Percentiles rank a stretch among this genome's conserved stretches.
Conservation (phyloP, 345 rosid genomes). For the Carallia pectinifolia region DNA sequence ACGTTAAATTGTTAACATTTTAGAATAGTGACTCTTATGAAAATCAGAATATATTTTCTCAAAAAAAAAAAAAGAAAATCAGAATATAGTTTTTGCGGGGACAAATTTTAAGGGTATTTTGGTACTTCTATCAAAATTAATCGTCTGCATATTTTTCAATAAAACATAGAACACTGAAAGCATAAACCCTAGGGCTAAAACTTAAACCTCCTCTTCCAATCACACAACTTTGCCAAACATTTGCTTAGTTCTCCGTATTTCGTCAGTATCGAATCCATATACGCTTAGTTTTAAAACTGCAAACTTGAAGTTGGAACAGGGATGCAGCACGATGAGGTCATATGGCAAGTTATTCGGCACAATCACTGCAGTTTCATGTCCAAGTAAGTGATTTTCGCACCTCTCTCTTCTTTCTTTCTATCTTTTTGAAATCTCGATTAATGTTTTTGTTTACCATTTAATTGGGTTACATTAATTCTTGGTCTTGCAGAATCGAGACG, state of each 20-base stretch:
- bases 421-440: neutral
- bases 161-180: no score
- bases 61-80: no score
- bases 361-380: constrained; percentile 97
- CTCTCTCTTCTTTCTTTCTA: neutral
- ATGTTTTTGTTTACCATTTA: neutral
- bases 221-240: no score
- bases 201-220: no score
- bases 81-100: no score
- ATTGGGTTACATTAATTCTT: neutral
- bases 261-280: neutral
- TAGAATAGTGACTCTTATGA: no score
- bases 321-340: constrained; percentile 98
- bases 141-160: no score
- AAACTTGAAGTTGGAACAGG: constrained; percentile 5
- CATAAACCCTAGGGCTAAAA: no score
- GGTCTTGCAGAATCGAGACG: constrained; percentile 61
- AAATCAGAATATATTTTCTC: no score
- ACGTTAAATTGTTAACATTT: no score
- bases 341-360: constrained; percentile 97
- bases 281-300: neutral
- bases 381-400: constrained; percentile 44
- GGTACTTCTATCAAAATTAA: no score
- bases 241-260: neutral
- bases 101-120: no score